Conservation (phyloP, 345 rosid genomes). For the Aethionema arabicum region DNA sequence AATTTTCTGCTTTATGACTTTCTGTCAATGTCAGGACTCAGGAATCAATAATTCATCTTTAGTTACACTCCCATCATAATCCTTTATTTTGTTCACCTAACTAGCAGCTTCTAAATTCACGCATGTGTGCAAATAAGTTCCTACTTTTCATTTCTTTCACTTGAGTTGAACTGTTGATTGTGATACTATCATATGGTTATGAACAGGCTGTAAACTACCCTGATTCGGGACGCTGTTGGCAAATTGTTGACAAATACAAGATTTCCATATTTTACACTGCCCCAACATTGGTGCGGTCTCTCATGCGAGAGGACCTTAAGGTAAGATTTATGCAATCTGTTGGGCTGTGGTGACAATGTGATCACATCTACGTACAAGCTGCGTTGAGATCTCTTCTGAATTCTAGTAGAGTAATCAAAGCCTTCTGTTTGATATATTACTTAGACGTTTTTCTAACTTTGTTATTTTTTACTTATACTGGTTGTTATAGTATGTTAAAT, state of each 20-base stretch:
- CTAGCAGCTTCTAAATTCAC: slow-evolving; percentile 10
- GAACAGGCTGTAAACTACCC: slow-evolving; percentile 90
- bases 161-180: slow-evolving; percentile 23
- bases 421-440: slow-evolving; percentile 7
- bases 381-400: not conserved
- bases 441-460: not conserved
- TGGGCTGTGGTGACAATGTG: slow-evolving; percentile 6
- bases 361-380: not conserved
- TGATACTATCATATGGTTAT: slow-evolving; percentile 28
- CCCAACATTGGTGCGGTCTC: slow-evolving; percentile 94
- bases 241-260: slow-evolving; percentile 92
- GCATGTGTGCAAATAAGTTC: slow-evolving; percentile 1
- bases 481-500: slow-evolving; percentile 66
- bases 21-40: slow-evolving; percentile 11
- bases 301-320: slow-evolving; percentile 90
- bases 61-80: not conserved
- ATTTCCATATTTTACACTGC: slow-evolving; percentile 93
- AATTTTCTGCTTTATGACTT: not conserved
- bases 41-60: slow-evolving; percentile 10
- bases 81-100: not conserved
- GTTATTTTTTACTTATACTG: slow-evolving; percentile 1
- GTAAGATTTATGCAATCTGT: slow-evolving; percentile 44
- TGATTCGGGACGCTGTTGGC: slow-evolving; percentile 95
- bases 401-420: not conserved
- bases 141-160: not conserved